Base-by-base conservation (phyloP, 129 eudicot genomes). In the Flaveria bidentis region DNA sequence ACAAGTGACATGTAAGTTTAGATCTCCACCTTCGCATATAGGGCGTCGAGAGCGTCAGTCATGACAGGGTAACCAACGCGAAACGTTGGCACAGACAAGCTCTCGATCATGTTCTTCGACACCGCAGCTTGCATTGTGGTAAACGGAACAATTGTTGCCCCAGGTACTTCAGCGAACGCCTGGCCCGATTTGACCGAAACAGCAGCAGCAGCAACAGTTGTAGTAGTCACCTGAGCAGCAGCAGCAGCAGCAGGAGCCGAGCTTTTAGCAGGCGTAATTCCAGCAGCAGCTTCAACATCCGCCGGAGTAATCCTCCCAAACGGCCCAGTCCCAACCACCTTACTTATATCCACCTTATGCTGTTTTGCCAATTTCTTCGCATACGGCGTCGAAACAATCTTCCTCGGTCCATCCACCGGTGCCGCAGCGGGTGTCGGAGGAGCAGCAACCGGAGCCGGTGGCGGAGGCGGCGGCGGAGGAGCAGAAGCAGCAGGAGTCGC, bases 291-390 rank as follows among this genome's bases (percentile, higher is more conserved):
- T 77, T 93, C 97, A 22, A 93, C 87, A 84, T 93, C 98, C 44
- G 86, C 92, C 0, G 97, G 92, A 7, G 98, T 93, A 47, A 93
- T 84, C 82, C 98, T 73, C 65, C 98, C 98, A 81, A 88, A 93
- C 17, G 96, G 91, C 61, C 98, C 98, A 33, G 87, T 93, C 77
- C 97, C 98, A 14, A 78, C 86, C 60, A 93, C 82, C 57, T 82
- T 77, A 53, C 28, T 81, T 8, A 93, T 74, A 79, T 93, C 98
- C 41, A 90, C 89, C 84, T 93, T 93, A 75, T 93, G 96, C 83
- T 93, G 98, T 89, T 93, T 93, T 47, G 98, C 98, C 69, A 93
- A 79, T 76, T 93, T 93, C 92, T 93, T 93, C 17, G 98, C 98
- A 70, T 17, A 84, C 13, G 98, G 98, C 8, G 97, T 93, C 26